Conservation (phyloP, 176 grass and related monocot species). For the Zoysia pacifica region DNA sequence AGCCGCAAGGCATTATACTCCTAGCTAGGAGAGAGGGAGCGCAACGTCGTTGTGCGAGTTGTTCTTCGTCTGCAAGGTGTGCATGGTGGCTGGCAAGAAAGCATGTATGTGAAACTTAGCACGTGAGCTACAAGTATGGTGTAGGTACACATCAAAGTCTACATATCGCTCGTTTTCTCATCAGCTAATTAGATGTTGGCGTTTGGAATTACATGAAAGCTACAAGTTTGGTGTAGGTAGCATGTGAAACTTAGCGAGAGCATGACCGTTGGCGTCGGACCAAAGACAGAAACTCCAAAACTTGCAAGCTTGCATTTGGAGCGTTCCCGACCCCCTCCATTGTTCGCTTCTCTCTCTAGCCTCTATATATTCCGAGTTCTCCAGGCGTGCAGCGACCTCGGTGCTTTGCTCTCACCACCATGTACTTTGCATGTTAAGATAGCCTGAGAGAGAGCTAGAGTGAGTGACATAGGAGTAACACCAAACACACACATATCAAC, state of each 20-base stretch:
- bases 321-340: constrained; percentile 26
- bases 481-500: neutral
- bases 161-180: neutral
- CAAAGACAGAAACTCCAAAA: constrained; percentile 41
- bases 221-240: neutral
- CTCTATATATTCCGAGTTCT: constrained; percentile 47
- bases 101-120: neutral
- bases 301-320: constrained; percentile 29
- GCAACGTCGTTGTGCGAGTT: no score
- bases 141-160: neutral
- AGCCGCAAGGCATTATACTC: no score
- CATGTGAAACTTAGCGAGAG: constrained; percentile 10
- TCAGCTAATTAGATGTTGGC: neutral
- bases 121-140: no score
- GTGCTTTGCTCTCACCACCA: neutral
- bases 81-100: neutral
- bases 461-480: neutral
- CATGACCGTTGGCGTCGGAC: constrained; percentile 53
- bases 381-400: neutral
- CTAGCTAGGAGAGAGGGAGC: no score
- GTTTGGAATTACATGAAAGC: neutral
- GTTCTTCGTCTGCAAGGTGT: neutral
- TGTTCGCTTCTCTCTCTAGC: constrained; percentile 14
- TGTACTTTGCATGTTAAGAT: constrained; percentile 35
- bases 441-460: neutral